Base-by-base conservation (phyloP, 305 asterid species). In the Salvia sclarea region DNA sequence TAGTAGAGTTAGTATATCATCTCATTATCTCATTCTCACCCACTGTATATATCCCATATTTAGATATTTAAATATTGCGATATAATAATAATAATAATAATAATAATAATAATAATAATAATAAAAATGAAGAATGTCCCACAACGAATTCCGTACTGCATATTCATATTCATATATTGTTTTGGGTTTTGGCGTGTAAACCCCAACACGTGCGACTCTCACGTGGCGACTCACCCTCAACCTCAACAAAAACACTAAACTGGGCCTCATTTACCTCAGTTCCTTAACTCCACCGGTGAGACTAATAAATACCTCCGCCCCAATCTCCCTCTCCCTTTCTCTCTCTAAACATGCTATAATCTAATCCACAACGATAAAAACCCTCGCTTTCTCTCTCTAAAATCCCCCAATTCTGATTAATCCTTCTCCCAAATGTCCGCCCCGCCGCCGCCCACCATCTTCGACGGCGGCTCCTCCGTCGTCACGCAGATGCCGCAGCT, bases 351-450 rank as follows among this genome's bases (percentile, higher is more conserved):
- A 75, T 70, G 70, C 74, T 74, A 38, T 55, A 63, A 79, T 24
- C 47, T 28, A 12, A 4, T 41, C 0, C 35, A 16, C 33, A 11
- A 4, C 28, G n/a, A 18, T 4, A 25, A 25, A 33, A 41, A 47
- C 33, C 63, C 53, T 45, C 31, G 18, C 31, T 44, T 67, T 68
- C 63, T 71, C 30, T 64, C 64, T 61, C 22, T 56, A 14, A 59
- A 2, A 9, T 20, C 31, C 63, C 58, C 64, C 54, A 0, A 13
- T 11, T 22, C 35, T 13, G 13, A 3, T 17, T 18, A n/a, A n/a
- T n/a, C n/a, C 24, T 31, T 7, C 52, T 31, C 37, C 33, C 31
- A 18, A 35, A 86, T 86, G 93, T 79, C 93, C 44, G 21, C 54
- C 0, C 81, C 79, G 69, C 75, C 82, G 67, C 24, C 64, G n/a